A percentile compares a stretch with the other conserved stretches of the same genome.
phyloP scores from a whole-genome alignment of 2,329 filamentous ascomycete genomes.

The Fusarium metavorans region DNA sequence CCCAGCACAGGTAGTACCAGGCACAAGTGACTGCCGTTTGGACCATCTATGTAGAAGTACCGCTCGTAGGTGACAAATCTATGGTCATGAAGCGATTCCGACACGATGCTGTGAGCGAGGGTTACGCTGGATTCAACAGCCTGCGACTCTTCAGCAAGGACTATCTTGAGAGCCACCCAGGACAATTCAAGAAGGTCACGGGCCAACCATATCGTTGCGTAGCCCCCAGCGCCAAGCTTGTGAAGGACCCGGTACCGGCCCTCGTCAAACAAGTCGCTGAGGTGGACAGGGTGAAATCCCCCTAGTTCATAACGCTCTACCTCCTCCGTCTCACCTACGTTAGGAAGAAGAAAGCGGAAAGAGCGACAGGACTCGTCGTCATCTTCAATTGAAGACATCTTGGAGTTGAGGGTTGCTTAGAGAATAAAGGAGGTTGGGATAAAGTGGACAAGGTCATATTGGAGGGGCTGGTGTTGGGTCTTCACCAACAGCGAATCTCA shows the following conservation, averaged over 20 bases:
- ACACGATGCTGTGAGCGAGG: background rate
- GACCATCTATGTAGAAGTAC: constrained; percentile 28
- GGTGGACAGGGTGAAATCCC: constrained; percentile 56
- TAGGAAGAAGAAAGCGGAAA: background rate
- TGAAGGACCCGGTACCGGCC: constrained; percentile 55
- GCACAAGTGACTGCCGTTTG: constrained; percentile 44
- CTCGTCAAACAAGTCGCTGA: constrained; percentile 53
- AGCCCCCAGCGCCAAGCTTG: constrained; percentile 57
- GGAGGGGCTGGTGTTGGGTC: background rate
- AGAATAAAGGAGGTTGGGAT: background rate
- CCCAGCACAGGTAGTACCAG: constrained; percentile 43
- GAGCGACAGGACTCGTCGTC: background rate
- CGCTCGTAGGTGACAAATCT: constrained; percentile 10
- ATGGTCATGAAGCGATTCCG: background rate
- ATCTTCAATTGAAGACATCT: background rate
- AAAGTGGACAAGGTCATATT: background rate
- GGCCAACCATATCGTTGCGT: constrained; percentile 59
- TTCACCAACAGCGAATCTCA: background rate
- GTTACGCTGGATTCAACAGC: constrained; percentile 2
- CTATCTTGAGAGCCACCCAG: constrained; percentile 43
- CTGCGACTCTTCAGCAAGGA: constrained; percentile 29
- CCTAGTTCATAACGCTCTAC: constrained; percentile 47
- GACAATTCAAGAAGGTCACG: constrained; percentile 40
- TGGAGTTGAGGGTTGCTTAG: background rate
- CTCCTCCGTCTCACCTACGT: constrained; percentile 4